Percentiles rank a stretch among this genome's conserved stretches.
phyloP scores from a whole-genome alignment of 495 filamentous ascomycete genomes.

The Daldinia vernicosa region DNA sequence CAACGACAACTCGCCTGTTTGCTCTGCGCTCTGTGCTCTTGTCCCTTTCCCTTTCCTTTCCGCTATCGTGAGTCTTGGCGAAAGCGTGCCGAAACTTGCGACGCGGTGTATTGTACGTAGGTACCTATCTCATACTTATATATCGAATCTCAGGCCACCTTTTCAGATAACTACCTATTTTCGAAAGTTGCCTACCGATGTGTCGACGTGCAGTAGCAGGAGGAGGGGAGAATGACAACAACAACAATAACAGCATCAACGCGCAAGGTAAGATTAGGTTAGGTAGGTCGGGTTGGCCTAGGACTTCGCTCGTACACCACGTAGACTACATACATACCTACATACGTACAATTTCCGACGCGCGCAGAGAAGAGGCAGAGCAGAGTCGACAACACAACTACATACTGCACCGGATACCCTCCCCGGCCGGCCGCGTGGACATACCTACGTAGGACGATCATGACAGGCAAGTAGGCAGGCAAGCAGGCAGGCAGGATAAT shows the following conservation, averaged over 20 bases:
- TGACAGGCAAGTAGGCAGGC: constrained; percentile 12
- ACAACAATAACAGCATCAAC: no score
- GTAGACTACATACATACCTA: not conserved
- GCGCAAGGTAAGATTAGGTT: no score
- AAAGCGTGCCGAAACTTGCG: not conserved
- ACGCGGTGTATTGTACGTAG: not conserved
- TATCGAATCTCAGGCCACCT: not conserved
- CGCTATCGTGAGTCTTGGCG: constrained; percentile 10
- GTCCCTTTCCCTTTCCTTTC: constrained; percentile 5
- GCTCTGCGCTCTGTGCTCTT: constrained; percentile 11
- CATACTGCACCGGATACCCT: constrained; percentile 32
- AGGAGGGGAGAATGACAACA: constrained; percentile 10
- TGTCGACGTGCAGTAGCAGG: constrained; percentile 10
- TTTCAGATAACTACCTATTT: not conserved
- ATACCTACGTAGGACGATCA: constrained; percentile 32
- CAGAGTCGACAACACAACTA: constrained; percentile 9
- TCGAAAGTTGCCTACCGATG: constrained; percentile 27
- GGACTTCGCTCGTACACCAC: constrained; percentile 3
- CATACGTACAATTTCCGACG: constrained; percentile 34
- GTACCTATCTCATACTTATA: not conserved
- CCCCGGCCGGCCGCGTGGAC: constrained; percentile 30
- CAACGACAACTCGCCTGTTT: constrained; percentile 30
- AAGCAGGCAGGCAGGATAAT: constrained; percentile 4
- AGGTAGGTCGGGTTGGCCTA: not conserved
- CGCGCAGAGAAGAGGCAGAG: constrained; percentile 19